Base-by-base conservation (phyloP, 1,139 yeast genomes). In the Candida dubliniensis region DNA sequence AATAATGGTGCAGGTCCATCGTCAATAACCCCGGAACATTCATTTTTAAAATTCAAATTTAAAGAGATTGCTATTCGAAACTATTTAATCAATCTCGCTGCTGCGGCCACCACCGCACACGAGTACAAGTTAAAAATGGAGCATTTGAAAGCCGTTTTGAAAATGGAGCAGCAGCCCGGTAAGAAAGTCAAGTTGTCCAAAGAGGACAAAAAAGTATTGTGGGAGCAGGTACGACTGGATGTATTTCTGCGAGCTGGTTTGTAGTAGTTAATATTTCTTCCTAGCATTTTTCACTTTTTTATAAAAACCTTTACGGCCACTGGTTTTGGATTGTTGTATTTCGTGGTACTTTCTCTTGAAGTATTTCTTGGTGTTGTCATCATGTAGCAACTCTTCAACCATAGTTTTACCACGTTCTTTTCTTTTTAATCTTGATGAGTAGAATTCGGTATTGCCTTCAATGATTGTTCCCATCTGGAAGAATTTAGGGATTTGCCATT, bases 401-500 rank as follows among this genome's bases (percentile, higher is more conserved):
- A 93, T 75, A 1, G 91, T 85, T 47, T 73, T 74, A 51, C 91
- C 90, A 53, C 96, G 79, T 54, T 87, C 84, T 58, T 80, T 84
- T 53, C 81, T 80, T 41, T 79, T 74, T 55, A 90, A 59, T 52
- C 95, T 74, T n/a, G 85, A 72, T 34, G 87, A 81, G 66, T 74
- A 87, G 61, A 76, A 88, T 60, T 90, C 97, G 1, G 88, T 77
- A 51, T 84, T 81, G 38, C 91, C 95, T 56, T 87, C 95, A 15
- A 91, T 66, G 31, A 93, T 79, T 0, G 97, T 90, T 10, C 99
- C 99, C 59, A 87, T 79, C 51, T 91, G 95, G 63, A 93, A 90
- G 52, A 74, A 81, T 58, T 87, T 89, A 15, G 96, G 96, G 5
- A 79, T 74, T 44, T 76, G 77, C 85, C 95, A 87, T 50, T 82